Percentiles rank a stretch among this genome's conserved stretches.
phyloP scores from a whole-genome alignment of 2,329 filamentous ascomycete species.

The Penicillium sp. region DNA sequence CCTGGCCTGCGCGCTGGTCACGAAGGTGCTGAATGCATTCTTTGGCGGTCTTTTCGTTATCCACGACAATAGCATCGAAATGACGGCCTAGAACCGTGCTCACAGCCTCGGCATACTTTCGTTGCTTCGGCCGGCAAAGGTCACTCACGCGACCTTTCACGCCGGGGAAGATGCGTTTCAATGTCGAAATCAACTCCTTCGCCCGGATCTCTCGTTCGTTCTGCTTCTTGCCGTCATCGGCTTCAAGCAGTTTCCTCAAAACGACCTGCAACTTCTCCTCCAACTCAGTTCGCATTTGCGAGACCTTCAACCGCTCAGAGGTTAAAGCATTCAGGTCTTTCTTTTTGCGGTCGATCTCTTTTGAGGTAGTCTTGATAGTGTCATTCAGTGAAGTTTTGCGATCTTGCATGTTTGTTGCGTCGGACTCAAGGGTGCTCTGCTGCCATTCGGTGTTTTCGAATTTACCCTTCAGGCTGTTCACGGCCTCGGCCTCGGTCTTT shows the following conservation, averaged over 20 bases:
- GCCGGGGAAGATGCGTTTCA: conserved; percentile 88
- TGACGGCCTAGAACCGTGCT: conserved; percentile 88
- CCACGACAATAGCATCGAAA: conserved; percentile 91
- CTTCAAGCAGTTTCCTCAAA: conserved; percentile 75
- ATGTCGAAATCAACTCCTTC: conserved; percentile 77
- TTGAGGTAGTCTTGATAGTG: conserved; percentile 64
- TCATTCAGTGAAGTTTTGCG: conserved; percentile 63
- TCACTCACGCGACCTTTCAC: conserved; percentile 88
- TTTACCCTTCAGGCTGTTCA: conserved; percentile 83
- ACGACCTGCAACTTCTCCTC: conserved; percentile 88
- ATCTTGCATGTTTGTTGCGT: conserved; percentile 66
- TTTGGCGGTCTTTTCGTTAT: conserved; percentile 88
- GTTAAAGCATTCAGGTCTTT: conserved; percentile 83
- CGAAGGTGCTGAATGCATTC: conserved; percentile 94
- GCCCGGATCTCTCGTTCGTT: conserved; percentile 75
- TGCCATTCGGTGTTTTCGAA: conserved; percentile 74
- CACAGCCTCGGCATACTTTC: conserved; percentile 91
- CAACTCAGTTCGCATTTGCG: conserved; percentile 79
- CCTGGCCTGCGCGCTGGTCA: conserved; percentile 79
- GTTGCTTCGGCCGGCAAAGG: conserved; percentile 92
- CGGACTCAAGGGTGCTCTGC: conserved; percentile 69
- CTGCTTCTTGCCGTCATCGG: conserved; percentile 79
- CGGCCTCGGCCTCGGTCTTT: conserved; percentile 87
- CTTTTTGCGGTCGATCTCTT: conserved; percentile 82
- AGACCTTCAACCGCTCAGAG: conserved; percentile 76